phyloP scores from a whole-genome alignment of 2,329 filamentous ascomycete genomes.

The Triangularia setosa region DNA sequence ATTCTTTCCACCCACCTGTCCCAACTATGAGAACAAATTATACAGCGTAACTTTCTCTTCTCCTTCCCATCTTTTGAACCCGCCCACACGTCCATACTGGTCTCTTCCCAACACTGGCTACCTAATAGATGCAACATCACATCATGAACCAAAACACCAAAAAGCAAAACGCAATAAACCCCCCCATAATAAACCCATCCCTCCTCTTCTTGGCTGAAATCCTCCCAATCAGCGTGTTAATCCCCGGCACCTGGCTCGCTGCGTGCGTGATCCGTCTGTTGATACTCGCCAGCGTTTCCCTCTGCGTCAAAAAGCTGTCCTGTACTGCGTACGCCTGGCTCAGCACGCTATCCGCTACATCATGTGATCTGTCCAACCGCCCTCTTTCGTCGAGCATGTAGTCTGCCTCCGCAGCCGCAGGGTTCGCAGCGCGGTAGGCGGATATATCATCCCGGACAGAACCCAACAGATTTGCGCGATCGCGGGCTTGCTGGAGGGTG shows the following conservation, averaged over 20 bases:
- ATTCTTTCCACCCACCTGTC: not conserved
- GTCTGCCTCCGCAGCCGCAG: conserved; percentile 80
- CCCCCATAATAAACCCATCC: conserved; percentile 88
- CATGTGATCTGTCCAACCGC: conserved; percentile 84
- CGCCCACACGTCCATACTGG: not conserved
- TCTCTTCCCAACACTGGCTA: not conserved
- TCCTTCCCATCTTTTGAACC: not conserved
- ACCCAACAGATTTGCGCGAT: conserved; percentile 83
- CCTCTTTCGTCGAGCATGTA: conserved; percentile 93
- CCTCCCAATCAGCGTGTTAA: conserved; percentile 85
- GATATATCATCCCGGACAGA: conserved; percentile 91
- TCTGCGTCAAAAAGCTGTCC: conserved; percentile 81
- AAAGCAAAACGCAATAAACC: conserved; percentile 89
- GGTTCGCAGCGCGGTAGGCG: conserved; percentile 78
- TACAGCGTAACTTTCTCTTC: not conserved
- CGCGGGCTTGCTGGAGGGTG: conserved; percentile 71
- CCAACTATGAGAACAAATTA: not conserved
- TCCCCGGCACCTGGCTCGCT: conserved; percentile 85
- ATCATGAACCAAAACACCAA: conserved; percentile 77
- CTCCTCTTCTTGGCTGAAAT: conserved; percentile 94
- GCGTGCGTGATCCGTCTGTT: conserved; percentile 86
- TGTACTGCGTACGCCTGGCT: conserved; percentile 96
- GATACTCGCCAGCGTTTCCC: conserved; percentile 83
- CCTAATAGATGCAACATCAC: too few species aligned
- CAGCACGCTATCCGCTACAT: conserved; percentile 82